These are phyloP conservation scores for Colletotrichum cereale DNA, from an alignment of 2,329 filamentous ascomycete species.

Conservation along the genomic window DNA sequence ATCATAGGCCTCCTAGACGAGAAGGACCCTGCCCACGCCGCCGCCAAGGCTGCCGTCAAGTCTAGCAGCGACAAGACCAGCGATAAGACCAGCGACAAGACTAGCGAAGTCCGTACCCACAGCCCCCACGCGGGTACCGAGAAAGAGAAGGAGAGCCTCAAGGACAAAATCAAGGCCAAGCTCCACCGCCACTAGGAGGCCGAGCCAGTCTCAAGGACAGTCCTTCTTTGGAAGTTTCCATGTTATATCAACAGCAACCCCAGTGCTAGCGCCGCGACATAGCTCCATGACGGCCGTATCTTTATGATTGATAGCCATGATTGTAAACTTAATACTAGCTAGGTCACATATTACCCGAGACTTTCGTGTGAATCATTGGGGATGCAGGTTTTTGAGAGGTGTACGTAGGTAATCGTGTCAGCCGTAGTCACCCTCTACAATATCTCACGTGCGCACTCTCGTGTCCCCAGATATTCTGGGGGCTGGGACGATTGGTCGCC, in stretches of 20 bases:
- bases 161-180: constrained; percentile 78
- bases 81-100: constrained; percentile 43
- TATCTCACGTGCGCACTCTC: no score
- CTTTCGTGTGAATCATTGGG: rapidly evolving
- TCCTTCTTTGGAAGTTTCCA: neutral
- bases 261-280: neutral
- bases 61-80: constrained; percentile 43
- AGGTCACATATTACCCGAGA: no score
- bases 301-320: neutral
- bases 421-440: neutral
- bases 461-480: neutral
- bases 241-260: constrained; percentile 6
- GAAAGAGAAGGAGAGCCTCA: constrained; percentile 64
- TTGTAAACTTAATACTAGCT: neutral
- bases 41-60: constrained; percentile 35
- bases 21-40: constrained; percentile 52
- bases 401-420: no score
- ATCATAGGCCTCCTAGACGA: constrained; percentile 64
- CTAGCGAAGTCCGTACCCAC: constrained; percentile 27
- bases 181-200: constrained; percentile 63
- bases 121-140: constrained; percentile 38
- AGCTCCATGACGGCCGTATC: neutral
- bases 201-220: no score
- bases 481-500: neutral
- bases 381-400: neutral